These are phyloP conservation scores for Ceratobasidium sp. DNA, from an alignment of 1,284 basidiomycete species.

Conservation along the genomic window DNA sequence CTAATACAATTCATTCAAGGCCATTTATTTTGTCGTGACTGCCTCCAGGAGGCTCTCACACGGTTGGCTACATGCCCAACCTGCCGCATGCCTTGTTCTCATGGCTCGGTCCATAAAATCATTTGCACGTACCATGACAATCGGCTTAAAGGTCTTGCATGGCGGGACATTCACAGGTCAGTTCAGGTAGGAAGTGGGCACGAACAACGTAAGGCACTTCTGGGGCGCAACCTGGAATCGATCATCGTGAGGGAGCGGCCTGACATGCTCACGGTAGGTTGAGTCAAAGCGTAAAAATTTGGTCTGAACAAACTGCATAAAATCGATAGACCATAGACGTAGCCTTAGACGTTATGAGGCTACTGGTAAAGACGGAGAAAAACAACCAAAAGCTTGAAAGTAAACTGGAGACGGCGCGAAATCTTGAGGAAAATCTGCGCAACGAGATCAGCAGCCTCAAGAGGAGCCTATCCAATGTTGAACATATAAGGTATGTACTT, in stretches of 20 bases:
- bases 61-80: not conserved
- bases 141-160: not conserved
- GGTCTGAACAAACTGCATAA: too few relatives aligned
- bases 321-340: not conserved
- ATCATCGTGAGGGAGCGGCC: not conserved
- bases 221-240: not conserved
- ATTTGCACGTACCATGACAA: not conserved
- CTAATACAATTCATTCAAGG: not conserved
- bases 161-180: not conserved
- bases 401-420: not conserved
- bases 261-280: not conserved
- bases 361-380: not conserved
- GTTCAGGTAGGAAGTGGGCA: not conserved
- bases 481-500: not conserved
- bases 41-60: not conserved
- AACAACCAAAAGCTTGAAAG: not conserved
- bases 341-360: not conserved
- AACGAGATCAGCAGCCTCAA: not conserved
- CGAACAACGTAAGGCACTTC: not conserved
- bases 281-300: not conserved
- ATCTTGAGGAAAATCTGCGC: not conserved
- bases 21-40: conserved; percentile 4
- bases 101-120: not conserved
- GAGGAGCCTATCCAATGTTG: not conserved
- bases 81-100: not conserved